Base-by-base conservation (phyloP, 306 rosid genomes). In the Glycine latifolia region DNA sequence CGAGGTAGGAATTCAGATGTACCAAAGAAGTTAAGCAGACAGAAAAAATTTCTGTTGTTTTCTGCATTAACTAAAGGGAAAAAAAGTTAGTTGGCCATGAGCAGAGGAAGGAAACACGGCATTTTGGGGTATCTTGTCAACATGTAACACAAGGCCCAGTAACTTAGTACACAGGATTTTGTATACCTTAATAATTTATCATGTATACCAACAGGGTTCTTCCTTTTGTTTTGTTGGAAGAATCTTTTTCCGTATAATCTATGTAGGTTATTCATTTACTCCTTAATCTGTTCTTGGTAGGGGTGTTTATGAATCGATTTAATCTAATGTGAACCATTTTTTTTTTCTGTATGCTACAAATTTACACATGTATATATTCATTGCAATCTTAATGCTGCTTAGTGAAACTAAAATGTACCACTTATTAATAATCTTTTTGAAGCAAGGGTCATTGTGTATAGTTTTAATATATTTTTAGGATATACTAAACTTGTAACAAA, bases 41-140 rank as follows among this genome's bases (percentile, higher is more conserved):
- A 13, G 60, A 79, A 52, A 81, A 90, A 52, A 56, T 73, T 10
- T 43, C 0, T 74, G 8, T 65, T 86, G 94, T 79, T 84, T 88
- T 85, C 69, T 39, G 39, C 61, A 4, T 49, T 75, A 80, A 63
- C 55, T 60, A 26, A 15, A 54, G 41, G 61, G 44, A 39, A 14
- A 46, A 4, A 67, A 58, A 12, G 20, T 33, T 41, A 44, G 65
- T 82, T 73, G 88, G 52, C 43, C 26, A 72, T 20, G 6, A 58
- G 47, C 12, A 72, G 47, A 82, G 60, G 53, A 73, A 66, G 74
- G 76, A 63, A 71, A 69, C 35, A 67, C 0, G 41, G 47, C 14
- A 78, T 62, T 74, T 46, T 73, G 74, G 70, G 84, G 83, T 67
- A 43, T 52, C 12, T 56, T 79, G 61, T 63, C 11, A 50, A 76